phyloP scores from a whole-genome alignment of 805 yeast genomes.

The Candida arabinofermentans region DNA sequence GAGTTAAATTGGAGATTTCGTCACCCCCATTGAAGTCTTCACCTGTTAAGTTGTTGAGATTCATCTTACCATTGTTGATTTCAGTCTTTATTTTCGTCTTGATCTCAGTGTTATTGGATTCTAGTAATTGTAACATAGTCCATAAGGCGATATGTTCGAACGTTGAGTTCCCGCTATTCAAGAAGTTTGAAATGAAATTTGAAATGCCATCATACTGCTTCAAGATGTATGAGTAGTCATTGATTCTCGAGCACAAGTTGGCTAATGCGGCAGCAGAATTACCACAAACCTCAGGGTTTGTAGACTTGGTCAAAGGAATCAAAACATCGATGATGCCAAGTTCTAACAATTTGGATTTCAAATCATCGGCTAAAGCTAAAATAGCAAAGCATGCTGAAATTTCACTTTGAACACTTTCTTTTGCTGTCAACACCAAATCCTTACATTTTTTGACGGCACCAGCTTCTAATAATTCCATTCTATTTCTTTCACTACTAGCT shows the following conservation, averaged over 20 bases:
- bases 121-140: conserved; percentile 91
- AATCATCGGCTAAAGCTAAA: conserved; percentile 91
- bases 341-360: conserved; percentile 78
- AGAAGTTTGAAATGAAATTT: conserved; percentile 76
- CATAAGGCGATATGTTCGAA: conserved; percentile 97
- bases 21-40: conserved; percentile 33
- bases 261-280: conserved; percentile 98
- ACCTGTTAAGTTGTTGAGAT: conserved; percentile 31
- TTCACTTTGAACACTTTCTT: conserved; percentile 92
- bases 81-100: conserved; percentile 33
- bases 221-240: conserved; percentile 75
- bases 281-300: conserved; percentile 93
- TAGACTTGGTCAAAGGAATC: conserved; percentile 84
- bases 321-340: conserved; percentile 83
- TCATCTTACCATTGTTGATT: conserved; percentile 30
- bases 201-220: conserved; percentile 87
- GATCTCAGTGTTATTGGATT: conserved; percentile 70
- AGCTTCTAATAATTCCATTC: conserved; percentile 87
- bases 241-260: conserved; percentile 86
- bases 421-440: conserved; percentile 77
- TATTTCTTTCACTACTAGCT: conserved; percentile 89
- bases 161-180: conserved; percentile 82
- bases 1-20: conserved; percentile 34
- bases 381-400: conserved; percentile 97
- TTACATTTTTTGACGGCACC: conserved; percentile 94